Evolutionary conservation across 2,329 filamentous ascomycete genomes (phyloP).

Genomic region (Rosellinia necatrix): DNA sequence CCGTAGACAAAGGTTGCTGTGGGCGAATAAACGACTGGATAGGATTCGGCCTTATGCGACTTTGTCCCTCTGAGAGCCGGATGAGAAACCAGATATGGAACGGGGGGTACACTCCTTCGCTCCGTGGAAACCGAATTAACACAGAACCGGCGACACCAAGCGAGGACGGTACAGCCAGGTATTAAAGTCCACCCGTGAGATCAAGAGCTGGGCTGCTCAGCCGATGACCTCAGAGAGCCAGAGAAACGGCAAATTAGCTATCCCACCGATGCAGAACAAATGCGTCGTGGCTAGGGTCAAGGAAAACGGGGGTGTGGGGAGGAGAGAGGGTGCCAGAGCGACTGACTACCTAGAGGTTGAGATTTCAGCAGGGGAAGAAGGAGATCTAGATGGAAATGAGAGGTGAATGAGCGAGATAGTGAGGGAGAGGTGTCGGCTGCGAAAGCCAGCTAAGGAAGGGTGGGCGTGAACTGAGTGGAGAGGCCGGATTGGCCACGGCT

Average conservation of each 20-base stretch:
- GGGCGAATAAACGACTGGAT: not conserved
- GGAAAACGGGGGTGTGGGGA: not conserved
- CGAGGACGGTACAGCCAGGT: slow-evolving; percentile 4
- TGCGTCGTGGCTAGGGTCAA: not conserved
- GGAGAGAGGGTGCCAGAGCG: slow-evolving; percentile 2
- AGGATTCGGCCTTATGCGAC: not conserved
- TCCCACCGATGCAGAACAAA: not conserved
- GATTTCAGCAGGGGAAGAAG: slow-evolving; percentile 8
- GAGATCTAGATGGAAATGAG: slow-evolving; percentile 19
- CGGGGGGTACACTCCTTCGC: not conserved
- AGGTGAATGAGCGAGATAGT: slow-evolving; percentile 25
- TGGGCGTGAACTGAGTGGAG: slow-evolving; percentile 27
- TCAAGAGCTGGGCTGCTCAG: not conserved
- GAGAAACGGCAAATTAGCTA: not conserved
- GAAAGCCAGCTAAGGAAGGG: slow-evolving; percentile 22
- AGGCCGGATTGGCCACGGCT: slow-evolving; percentile 17
- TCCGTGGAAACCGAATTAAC: slow-evolving; percentile 4
- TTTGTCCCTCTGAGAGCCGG: not conserved
- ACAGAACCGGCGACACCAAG: not conserved
- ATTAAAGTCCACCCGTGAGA: slow-evolving; percentile 13
- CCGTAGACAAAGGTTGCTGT: not conserved
- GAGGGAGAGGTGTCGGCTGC: slow-evolving; percentile 29
- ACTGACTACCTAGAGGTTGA: not conserved
- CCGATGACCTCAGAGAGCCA: slow-evolving; percentile 1
- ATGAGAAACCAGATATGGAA: not conserved